phyloP scores from a whole-genome alignment of 331 rosid species.

The Pyracantha coccinea region DNA sequence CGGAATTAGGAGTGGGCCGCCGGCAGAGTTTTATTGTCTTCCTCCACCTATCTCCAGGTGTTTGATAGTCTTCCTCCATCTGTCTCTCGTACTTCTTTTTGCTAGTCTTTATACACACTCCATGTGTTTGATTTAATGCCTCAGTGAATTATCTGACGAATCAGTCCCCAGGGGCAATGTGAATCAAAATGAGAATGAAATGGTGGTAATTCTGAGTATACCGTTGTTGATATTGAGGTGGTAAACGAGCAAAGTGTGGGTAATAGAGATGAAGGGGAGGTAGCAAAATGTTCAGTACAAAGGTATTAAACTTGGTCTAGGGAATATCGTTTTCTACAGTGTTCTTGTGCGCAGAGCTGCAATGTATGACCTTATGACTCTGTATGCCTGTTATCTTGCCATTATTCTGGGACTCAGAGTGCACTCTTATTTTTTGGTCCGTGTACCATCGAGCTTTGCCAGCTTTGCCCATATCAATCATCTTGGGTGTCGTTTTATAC shows the following conservation, averaged over 20 bases:
- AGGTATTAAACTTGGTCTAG: conserved; percentile 90
- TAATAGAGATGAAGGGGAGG: conserved; percentile 30
- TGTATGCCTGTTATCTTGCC: conserved; percentile 94
- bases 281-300: conserved; percentile 31
- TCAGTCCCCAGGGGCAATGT: conserved; percentile 18
- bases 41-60: too few relatives aligned
- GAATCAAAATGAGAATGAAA: conserved; percentile 9
- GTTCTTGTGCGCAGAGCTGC: conserved; percentile 97
- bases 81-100: too few relatives aligned
- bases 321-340: conserved; percentile 91
- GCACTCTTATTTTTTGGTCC: conserved; percentile 83
- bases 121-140: too few relatives aligned
- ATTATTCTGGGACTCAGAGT: conserved; percentile 79
- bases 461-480: conserved; percentile 86
- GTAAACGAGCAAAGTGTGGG: conserved; percentile 8
- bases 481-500: conserved; percentile 73
- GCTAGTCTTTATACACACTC: too few relatives aligned
- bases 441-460: conserved; percentile 78
- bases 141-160: too few relatives aligned
- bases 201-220: conserved; percentile 7
- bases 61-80: too few relatives aligned
- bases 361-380: conserved; percentile 95
- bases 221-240: conserved; percentile 14
- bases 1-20: conserved; percentile 29
- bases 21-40: conserved; percentile 14